Base-by-base conservation (phyloP, 495 filamentous ascomycete genomes). In the Chaetomium tenue region DNA sequence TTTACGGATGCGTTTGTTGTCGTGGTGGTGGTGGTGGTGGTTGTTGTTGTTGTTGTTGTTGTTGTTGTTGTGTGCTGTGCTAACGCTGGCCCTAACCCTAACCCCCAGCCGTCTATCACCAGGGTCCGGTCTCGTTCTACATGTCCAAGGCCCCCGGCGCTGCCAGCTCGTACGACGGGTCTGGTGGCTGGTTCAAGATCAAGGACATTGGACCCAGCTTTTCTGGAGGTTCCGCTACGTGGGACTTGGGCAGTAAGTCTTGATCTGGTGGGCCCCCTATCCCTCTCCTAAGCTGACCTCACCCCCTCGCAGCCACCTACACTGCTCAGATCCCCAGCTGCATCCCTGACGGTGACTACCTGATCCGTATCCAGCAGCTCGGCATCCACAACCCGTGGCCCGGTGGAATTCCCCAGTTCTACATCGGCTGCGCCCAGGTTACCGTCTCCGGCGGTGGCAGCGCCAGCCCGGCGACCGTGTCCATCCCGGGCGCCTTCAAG, bases 21-120 rank as follows among this genome's bases (percentile, higher is more conserved):
- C n/a, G n/a, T n/a, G n/a, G n/a, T n/a, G n/a, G n/a, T n/a, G n/a
- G n/a, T n/a, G n/a, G n/a, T n/a, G n/a, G n/a, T n/a, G n/a, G n/a
- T n/a, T n/a, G n/a, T n/a, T n/a, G n/a, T n/a, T n/a, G n/a, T n/a
- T n/a, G n/a, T n/a, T n/a, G n/a, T n/a, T n/a, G n/a, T n/a, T n/a
- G n/a, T n/a, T n/a, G n/a, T n/a, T n/a, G n/a, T n/a, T n/a, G n/a
- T n/a, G n/a, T n/a, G n/a, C n/a, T n/a, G n/a, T n/a, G n/a, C n/a
- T n/a, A n/a, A n/a, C n/a, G n/a, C n/a, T n/a, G n/a, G n/a, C n/a
- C n/a, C n/a, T n/a, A n/a, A n/a, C n/a, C n/a, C n/a, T n/a, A n/a
- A n/a, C n/a, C n/a, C n/a, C n/a, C n/a, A 0, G 75, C 85, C 3
- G 84, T 86, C 23, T 87, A 87, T 67, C 85, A 87, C 71, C 83